Base-by-base conservation (phyloP, 1,284 basidiomycete genomes). In the Erythrobasidium hasegawianum region DNA sequence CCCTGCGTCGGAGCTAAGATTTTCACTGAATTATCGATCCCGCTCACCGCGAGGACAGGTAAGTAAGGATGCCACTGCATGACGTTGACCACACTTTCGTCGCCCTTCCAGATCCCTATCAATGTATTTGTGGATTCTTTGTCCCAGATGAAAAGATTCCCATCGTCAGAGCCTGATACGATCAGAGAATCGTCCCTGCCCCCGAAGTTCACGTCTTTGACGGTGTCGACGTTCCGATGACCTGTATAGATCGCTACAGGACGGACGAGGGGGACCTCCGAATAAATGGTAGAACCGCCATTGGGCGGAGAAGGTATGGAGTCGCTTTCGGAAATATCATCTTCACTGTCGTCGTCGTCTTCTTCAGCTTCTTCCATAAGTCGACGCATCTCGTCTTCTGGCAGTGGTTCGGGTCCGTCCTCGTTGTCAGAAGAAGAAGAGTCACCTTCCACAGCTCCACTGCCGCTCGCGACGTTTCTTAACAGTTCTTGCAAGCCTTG, bases 11-110 rank as follows among this genome's bases (percentile, higher is more conserved):
- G 87, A 0, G 85, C 84, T 76, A 92, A 90, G 49, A 92, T 77
- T 82, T 96, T 96, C 69, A 95, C 83, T 0, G 89, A 90, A 7
- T 83, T 81, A 76, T 96, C 93, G 68, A 97, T 95, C 0, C 93
- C 92, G 74, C 87, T 90, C 41, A 89, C 86, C 1, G 91, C 91
- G 26, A 93, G 77, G 26, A 96, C 77, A 0, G 93, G 92, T 16
- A 82, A 67, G 82, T 80, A 75, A 0, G 93, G 93, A 73, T 96
- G 91, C 1, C 85, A 85, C 76, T 92, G 89, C 69, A 96, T 85
- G 24, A 82, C 81, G 75, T 96, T 97, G 49, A 95, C 91, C 9
- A 93, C 85, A 61, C 79, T 82, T 2, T 82, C 81, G 73, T 95
- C 92, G 41, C 90, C 91, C 79, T 91, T 86, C 73, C 88, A 86